These are phyloP conservation scores for Apophysomyces sp. DNA, from an alignment of 371 early-diverging fungal species.

Conservation along the genomic window DNA sequence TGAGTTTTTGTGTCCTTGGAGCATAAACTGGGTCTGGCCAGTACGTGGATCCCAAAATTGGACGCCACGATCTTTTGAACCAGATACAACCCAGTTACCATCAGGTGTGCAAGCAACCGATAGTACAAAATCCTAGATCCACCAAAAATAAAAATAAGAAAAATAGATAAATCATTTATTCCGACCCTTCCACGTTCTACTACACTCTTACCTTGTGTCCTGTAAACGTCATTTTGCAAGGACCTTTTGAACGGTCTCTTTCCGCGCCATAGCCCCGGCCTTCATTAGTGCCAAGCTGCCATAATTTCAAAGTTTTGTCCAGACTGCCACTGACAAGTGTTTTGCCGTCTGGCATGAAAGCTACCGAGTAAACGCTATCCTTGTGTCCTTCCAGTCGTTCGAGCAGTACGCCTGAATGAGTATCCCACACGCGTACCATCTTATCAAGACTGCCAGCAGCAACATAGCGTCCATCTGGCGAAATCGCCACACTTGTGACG, in stretches of 20 bases:
- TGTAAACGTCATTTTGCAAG: slow-evolving; percentile 46
- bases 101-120: slow-evolving; percentile 93
- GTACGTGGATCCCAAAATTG: slow-evolving; percentile 93
- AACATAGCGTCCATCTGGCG: slow-evolving; percentile 72
- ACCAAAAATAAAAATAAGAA: neutral
- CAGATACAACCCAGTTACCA: slow-evolving; percentile 93
- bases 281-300: slow-evolving; percentile 69
- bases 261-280: slow-evolving; percentile 23
- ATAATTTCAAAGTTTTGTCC: slow-evolving; percentile 91
- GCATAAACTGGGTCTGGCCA: slow-evolving; percentile 83
- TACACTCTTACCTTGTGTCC: neutral
- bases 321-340: slow-evolving; percentile 89
- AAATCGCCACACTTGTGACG: slow-evolving; percentile 91
- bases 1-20: slow-evolving; percentile 97
- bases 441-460: slow-evolving; percentile 89
- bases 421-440: slow-evolving; percentile 92
- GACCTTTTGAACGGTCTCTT: slow-evolving; percentile 26
- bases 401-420: slow-evolving; percentile 75
- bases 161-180: too few species aligned
- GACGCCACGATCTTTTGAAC: slow-evolving; percentile 93
- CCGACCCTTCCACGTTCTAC: neutral
- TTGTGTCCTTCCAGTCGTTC: slow-evolving; percentile 93
- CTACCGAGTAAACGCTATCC: slow-evolving; percentile 93
- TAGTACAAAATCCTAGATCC: slow-evolving; percentile 88
- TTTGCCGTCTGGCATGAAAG: slow-evolving; percentile 92